Evolutionary conservation across 1,284 basidiomycete genomes (phyloP).

Genomic region (Coniferiporia weirii): DNA sequence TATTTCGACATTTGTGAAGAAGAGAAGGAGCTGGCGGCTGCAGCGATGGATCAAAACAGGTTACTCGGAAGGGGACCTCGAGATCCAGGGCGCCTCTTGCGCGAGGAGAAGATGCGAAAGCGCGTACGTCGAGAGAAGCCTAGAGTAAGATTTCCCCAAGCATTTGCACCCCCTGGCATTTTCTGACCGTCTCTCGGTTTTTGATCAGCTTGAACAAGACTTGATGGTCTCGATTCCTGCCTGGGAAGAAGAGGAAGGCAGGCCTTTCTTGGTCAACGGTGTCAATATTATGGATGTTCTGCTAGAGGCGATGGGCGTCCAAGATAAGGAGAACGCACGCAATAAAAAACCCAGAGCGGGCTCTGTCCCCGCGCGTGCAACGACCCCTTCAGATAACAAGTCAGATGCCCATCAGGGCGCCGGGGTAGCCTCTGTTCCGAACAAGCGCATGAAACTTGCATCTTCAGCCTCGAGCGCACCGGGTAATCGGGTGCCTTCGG

Average conservation of each 20-base stretch:
- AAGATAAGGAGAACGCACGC: constrained; percentile 74
- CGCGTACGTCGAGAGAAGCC: constrained; percentile 94
- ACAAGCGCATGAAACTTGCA: constrained; percentile 9
- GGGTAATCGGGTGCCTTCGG: background rate
- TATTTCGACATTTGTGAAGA: constrained; percentile 93
- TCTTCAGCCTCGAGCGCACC: constrained; percentile 4
- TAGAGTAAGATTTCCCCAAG: constrained; percentile 52
- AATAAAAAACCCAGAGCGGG: constrained; percentile 40
- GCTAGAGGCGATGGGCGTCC: constrained; percentile 58
- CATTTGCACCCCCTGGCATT: constrained; percentile 6
- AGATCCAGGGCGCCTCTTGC: constrained; percentile 72
- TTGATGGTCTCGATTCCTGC: constrained; percentile 72
- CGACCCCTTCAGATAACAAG: constrained; percentile 41
- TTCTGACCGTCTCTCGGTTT: background rate
- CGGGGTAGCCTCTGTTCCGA: constrained; percentile 25
- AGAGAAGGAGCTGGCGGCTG: constrained; percentile 80
- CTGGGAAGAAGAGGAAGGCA: constrained; percentile 82
- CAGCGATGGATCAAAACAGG: constrained; percentile 74
- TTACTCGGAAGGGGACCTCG: constrained; percentile 74
- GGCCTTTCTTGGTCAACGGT: constrained; percentile 83
- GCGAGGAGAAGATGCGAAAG: constrained; percentile 98
- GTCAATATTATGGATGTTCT: constrained; percentile 79
- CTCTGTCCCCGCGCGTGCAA: constrained; percentile 53
- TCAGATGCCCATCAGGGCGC: background rate
- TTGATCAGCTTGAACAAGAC: constrained; percentile 78